A percentile compares a stretch with the other conserved stretches of the same genome.
Evolutionary conservation across 2,329 filamentous ascomycete genomes (phyloP).

Genomic region (Pseudogymnoascus sp.): DNA sequence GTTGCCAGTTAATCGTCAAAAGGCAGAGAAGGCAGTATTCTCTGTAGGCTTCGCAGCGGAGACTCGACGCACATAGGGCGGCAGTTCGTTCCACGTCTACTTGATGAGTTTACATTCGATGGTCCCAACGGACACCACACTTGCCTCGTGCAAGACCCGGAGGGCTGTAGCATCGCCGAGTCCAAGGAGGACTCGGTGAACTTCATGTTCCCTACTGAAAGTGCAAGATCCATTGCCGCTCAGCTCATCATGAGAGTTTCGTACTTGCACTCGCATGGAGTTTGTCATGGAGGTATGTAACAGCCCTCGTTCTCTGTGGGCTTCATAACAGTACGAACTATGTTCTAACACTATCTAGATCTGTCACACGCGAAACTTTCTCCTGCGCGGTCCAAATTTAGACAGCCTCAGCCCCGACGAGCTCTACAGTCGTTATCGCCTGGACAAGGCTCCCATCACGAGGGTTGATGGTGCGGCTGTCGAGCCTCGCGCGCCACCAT

Average conservation of each 20-base stretch:
- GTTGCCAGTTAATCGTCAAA: conserved; percentile 9
- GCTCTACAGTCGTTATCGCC: not conserved
- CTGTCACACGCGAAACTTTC: not conserved
- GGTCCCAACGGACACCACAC: conserved; percentile 39
- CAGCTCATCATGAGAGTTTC: not conserved
- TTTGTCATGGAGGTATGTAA: not conserved
- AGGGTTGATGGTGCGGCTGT: not conserved
- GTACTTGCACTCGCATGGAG: not conserved
- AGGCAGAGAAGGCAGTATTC: not conserved
- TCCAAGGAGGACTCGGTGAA: not conserved
- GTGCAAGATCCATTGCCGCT: not conserved
- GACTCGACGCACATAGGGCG: conserved; percentile 15
- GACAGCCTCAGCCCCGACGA: not conserved
- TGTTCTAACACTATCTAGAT: not conserved
- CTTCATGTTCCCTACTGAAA: not conserved
- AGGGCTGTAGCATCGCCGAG: not conserved
- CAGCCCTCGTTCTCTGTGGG: not conserved
- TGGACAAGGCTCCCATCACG: not conserved
- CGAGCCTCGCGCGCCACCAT: not conserved
- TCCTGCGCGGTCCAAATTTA: not conserved
- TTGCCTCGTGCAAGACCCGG: conserved; percentile 35
- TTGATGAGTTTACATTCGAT: conserved; percentile 31
- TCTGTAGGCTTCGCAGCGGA: not conserved
- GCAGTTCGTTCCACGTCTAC: conserved; percentile 29
- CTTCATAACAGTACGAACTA: not conserved